A percentile compares a stretch with the other conserved stretches of the same genome.
Evolutionary conservation across 306 rosid genomes (phyloP).

Genomic region (Acmispon strigosus): DNA sequence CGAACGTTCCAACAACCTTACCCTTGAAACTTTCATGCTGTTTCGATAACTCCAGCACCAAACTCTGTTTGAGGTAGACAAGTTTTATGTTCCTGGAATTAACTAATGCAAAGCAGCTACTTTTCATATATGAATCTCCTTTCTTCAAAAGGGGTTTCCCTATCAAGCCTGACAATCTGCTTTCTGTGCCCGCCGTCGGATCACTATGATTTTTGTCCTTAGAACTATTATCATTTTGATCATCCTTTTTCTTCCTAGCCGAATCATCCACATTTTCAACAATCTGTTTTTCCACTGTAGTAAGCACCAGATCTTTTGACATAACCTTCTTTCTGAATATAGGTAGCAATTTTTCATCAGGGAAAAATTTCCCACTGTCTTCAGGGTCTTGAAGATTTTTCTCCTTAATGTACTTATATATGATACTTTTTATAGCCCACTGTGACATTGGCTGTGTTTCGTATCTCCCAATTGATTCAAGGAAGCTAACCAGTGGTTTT

Average conservation of each 20-base stretch:
- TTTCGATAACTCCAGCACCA: conserved; percentile 44
- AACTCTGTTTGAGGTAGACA: conserved; percentile 50
- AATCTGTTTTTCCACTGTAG: conserved; percentile 41
- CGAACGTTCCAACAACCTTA: conserved; percentile 50
- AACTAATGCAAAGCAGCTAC: conserved; percentile 36
- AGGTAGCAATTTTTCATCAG: conserved; percentile 45
- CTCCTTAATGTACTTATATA: conserved; percentile 44
- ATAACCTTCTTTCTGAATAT: conserved; percentile 43
- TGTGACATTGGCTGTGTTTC: conserved; percentile 31
- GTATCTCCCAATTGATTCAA: conserved; percentile 47
- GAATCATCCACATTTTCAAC: conserved; percentile 13
- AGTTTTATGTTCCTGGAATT: conserved; percentile 34
- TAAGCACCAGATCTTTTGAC: conserved; percentile 12
- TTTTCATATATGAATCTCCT: background rate
- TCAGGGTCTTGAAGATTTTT: conserved; percentile 42
- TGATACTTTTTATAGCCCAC: conserved; percentile 25
- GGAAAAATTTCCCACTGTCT: conserved; percentile 32
- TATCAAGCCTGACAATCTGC: conserved; percentile 8
- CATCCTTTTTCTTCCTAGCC: background rate
- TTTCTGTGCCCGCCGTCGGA: conserved; percentile 1
- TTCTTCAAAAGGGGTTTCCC: conserved; percentile 20
- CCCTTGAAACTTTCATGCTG: conserved; percentile 32
- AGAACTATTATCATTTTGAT: background rate
- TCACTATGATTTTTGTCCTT: conserved; percentile 10
- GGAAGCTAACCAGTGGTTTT: conserved; percentile 54